A percentile compares a stretch with the other conserved stretches of the same genome.
Conservation (phyloP, 2,329 filamentous ascomycete genomes). For the Xylaria sp. region DNA sequence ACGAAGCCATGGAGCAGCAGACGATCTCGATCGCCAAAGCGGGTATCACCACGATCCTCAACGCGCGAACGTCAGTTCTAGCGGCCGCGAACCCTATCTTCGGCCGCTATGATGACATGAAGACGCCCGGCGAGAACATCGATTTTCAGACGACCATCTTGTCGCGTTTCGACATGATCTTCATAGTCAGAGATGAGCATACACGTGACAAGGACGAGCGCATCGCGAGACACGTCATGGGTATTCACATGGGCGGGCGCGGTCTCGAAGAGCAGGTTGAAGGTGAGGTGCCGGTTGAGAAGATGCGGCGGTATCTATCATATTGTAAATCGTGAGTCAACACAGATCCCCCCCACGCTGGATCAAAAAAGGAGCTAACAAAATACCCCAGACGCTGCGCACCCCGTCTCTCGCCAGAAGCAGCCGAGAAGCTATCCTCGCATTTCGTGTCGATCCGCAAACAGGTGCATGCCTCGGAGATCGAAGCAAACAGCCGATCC, state of each 20-base stretch:
- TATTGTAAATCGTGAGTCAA: conserved; percentile 91
- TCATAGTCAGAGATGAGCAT: conserved; percentile 97
- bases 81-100: conserved; percentile 98
- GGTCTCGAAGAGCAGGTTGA: conserved; percentile 84
- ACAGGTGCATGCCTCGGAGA: conserved; percentile 90
- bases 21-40: conserved; percentile 99
- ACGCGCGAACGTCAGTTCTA: conserved; percentile 92
- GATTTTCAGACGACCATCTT: conserved; percentile 99
- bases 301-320: conserved; percentile 96
- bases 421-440: conserved; percentile 93
- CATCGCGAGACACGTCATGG: conserved; percentile 97
- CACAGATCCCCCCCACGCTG: neutral
- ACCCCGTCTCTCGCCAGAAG: conserved; percentile 87
- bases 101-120: conserved; percentile 97
- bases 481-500: conserved; percentile 88
- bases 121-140: conserved; percentile 97
- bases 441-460: conserved; percentile 97
- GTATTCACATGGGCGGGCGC: conserved; percentile 92
- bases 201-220: conserved; percentile 88
- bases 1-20: conserved; percentile 99
- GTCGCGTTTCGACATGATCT: conserved; percentile 99
- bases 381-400: conserved; percentile 77
- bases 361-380: conserved; percentile 27
- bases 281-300: conserved; percentile 91
- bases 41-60: conserved; percentile 97